Conservation (phyloP, 305 asterid genomes). For the Fraxinus albicans region DNA sequence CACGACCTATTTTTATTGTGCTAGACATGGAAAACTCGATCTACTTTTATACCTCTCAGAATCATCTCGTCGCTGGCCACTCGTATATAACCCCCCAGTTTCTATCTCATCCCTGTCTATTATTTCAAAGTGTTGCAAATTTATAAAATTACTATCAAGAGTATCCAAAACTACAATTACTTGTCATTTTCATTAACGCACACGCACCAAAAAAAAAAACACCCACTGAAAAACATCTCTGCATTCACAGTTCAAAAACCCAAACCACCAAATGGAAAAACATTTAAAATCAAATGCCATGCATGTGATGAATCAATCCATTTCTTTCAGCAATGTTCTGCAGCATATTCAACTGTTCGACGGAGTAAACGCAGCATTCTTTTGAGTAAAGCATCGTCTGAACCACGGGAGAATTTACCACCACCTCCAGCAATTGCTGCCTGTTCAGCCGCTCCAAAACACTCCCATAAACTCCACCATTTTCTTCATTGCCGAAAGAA, state of each 20-base stretch:
- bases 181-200: background rate
- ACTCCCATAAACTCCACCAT: slow-evolving; percentile 17
- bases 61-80: too few relatives aligned
- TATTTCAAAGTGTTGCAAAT: background rate
- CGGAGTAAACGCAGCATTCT: slow-evolving; percentile 60
- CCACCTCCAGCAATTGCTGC: slow-evolving; percentile 64
- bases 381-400: slow-evolving; percentile 53
- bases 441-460: slow-evolving; percentile 45
- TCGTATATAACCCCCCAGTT: too few relatives aligned
- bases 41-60: too few relatives aligned
- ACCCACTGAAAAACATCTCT: background rate
- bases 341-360: slow-evolving; percentile 41
- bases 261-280: background rate
- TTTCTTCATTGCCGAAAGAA: background rate
- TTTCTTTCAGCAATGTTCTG: slow-evolving; percentile 7
- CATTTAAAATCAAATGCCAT: background rate
- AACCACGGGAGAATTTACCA: slow-evolving; percentile 61
- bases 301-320: background rate
- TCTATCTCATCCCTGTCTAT: too few relatives aligned
- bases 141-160: background rate
- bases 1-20: too few relatives aligned
- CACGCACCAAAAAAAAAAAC: too few relatives aligned
- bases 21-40: too few relatives aligned
- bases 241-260: background rate
- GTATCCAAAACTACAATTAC: background rate